Conservation (phyloP, 2,329 filamentous ascomycete genomes). For the Helminthosporium solani region DNA sequence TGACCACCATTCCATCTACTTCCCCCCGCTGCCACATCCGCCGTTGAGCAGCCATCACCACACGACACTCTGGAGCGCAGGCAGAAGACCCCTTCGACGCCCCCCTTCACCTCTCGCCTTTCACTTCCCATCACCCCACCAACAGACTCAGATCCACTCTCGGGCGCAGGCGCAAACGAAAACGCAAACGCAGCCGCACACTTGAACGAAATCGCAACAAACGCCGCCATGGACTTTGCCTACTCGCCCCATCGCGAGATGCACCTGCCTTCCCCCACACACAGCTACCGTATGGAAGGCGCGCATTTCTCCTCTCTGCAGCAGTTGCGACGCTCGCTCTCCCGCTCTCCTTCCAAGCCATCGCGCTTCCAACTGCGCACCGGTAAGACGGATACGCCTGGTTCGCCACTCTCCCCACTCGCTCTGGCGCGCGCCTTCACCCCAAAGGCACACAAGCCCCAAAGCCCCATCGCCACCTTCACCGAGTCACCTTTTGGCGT, state of each 20-base stretch:
- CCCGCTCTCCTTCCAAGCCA: conserved; percentile 85
- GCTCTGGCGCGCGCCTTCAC: conserved; percentile 48
- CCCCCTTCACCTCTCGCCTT: conserved; percentile 15
- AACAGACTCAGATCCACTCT: no score
- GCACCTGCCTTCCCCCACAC: conserved; percentile 81
- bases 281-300: conserved; percentile 76
- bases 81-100: conserved; percentile 12
- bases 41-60: conserved; percentile 2
- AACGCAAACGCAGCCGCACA: neutral
- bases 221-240: conserved; percentile 48
- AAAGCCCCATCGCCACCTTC: conserved; percentile 51
- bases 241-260: conserved; percentile 58
- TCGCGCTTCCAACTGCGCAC: conserved; percentile 67
- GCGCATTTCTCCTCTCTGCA: conserved; percentile 69
- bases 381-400: conserved; percentile 38
- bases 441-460: conserved; percentile 49
- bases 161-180: conserved; percentile 2
- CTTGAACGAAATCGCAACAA: neutral
- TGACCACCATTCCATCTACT: conserved; percentile 11
- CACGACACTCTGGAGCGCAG: conserved; percentile 10
- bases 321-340: conserved; percentile 82
- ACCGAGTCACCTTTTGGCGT: conserved; percentile 60
- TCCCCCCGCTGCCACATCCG: conserved; percentile 8
- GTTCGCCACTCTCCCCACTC: conserved; percentile 47
- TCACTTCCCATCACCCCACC: conserved; percentile 9